Conservation (phyloP, 305 asterid genomes). For the Fraxinus dipetala region DNA sequence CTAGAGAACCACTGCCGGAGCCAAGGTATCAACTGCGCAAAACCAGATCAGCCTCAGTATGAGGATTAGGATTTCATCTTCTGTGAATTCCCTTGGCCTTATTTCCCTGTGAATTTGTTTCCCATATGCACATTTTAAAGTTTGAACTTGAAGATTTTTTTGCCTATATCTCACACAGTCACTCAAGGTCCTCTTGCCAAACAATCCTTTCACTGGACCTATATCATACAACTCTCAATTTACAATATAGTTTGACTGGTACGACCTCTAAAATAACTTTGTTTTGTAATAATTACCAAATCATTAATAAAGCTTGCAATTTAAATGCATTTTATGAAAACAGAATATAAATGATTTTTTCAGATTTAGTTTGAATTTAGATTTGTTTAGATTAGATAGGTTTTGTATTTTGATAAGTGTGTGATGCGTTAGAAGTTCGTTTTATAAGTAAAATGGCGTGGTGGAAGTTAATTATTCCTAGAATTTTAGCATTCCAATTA, state of each 20-base stretch:
- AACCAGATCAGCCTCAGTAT: constrained; percentile 73
- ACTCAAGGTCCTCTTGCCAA: background rate
- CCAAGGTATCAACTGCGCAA: constrained; percentile 61
- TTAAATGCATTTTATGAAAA: background rate
- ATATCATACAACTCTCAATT: background rate
- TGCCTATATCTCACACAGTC: background rate
- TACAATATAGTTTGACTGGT: background rate
- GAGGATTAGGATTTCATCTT: constrained; percentile 19
- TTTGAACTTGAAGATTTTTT: background rate
- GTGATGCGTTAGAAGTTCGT: background rate
- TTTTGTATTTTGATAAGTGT: background rate
- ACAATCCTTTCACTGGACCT: background rate
- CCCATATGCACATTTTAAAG: background rate
- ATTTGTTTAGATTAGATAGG: background rate
- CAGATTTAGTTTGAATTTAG: background rate
- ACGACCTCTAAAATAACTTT: background rate
- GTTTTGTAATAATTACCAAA: background rate
- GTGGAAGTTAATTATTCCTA: background rate
- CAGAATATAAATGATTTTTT: background rate
- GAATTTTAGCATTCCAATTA: background rate
- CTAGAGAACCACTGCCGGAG: constrained; percentile 47
- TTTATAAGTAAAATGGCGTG: background rate
- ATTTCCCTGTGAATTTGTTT: background rate
- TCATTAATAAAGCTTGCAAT: background rate
- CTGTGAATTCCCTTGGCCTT: background rate